Evolutionary conservation across 495 filamentous ascomycete genomes (phyloP).

Genomic region (Daldinia bambusicola): DNA sequence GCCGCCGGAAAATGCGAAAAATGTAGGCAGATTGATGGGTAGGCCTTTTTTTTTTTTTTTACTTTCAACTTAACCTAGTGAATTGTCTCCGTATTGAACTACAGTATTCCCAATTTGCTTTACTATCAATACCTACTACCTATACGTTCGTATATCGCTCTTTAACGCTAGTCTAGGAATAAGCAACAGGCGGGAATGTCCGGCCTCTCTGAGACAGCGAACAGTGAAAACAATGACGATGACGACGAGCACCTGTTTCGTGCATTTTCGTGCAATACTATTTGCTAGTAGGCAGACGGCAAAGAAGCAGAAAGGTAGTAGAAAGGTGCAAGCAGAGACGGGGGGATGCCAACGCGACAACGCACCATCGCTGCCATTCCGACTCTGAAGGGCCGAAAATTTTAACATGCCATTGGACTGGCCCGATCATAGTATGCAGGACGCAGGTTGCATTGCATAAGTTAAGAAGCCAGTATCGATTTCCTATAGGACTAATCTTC

Average conservation of each 20-base stretch:
- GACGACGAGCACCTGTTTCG: conserved; percentile 34
- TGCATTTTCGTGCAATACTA: conserved; percentile 23
- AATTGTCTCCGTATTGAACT: conserved; percentile 28
- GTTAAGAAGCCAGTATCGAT: conserved; percentile 15
- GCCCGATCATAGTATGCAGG: conserved; percentile 28
- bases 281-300: conserved; percentile 34
- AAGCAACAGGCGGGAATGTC: conserved; percentile 15
- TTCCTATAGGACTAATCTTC: conserved; percentile 27
- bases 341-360: conserved; percentile 27
- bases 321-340: conserved; percentile 33
- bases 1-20: conserved; percentile 25
- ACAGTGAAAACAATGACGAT: conserved; percentile 24
- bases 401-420: conserved; percentile 33
- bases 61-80: not conserved
- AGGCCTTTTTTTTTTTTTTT: not conserved
- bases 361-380: conserved; percentile 38
- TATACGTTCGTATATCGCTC: conserved; percentile 20
- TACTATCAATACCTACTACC: conserved; percentile 19
- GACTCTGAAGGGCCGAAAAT: conserved; percentile 20
- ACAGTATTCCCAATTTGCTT: conserved; percentile 23
- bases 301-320: conserved; percentile 26
- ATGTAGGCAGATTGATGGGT: conserved; percentile 4
- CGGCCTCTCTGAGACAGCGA: conserved; percentile 24
- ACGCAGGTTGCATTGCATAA: conserved; percentile 33
- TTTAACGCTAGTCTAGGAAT: conserved; percentile 27